phyloP scores from a whole-genome alignment of 1,139 yeast genomes.

The Debaryomyces robertsiae region DNA sequence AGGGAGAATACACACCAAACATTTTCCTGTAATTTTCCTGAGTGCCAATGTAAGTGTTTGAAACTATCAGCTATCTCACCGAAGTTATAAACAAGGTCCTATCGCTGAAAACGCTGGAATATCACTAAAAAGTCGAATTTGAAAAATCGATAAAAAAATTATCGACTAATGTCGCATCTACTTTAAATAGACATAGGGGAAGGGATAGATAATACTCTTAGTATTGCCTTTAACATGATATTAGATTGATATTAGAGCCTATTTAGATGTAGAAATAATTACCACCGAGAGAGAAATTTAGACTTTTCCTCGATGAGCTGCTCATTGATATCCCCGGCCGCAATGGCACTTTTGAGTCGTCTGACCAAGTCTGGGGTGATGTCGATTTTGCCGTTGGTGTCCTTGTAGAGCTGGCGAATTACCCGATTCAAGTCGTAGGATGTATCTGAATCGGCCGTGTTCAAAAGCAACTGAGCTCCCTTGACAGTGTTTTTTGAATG shows the following conservation, averaged over 20 bases:
- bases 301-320: conserved; percentile 15
- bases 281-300: conserved; percentile 12
- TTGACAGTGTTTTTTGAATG: conserved; percentile 12
- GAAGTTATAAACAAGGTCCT: too few species aligned
- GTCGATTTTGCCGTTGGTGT: conserved; percentile 15
- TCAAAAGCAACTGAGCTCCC: conserved; percentile 8
- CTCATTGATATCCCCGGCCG: conserved; percentile 14
- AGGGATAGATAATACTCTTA: too few species aligned
- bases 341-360: conserved; percentile 13
- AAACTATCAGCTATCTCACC: not conserved
- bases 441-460: conserved; percentile 5
- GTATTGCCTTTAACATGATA: not conserved
- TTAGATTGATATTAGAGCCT: not conserved
- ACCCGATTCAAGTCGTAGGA: conserved; percentile 8
- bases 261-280: not conserved
- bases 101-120: too few species aligned
- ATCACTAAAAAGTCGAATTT: too few species aligned
- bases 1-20: conserved; percentile 26
- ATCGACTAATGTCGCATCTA: conserved; percentile 7
- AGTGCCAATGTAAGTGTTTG: too few species aligned
- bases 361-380: conserved; percentile 12
- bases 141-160: conserved; percentile 3
- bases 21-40: conserved; percentile 3
- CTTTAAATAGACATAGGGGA: not conserved
- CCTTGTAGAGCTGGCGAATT: conserved; percentile 14